Conservation (phyloP, 169 alveolate species). For the Eimeria necatrix region DNA sequence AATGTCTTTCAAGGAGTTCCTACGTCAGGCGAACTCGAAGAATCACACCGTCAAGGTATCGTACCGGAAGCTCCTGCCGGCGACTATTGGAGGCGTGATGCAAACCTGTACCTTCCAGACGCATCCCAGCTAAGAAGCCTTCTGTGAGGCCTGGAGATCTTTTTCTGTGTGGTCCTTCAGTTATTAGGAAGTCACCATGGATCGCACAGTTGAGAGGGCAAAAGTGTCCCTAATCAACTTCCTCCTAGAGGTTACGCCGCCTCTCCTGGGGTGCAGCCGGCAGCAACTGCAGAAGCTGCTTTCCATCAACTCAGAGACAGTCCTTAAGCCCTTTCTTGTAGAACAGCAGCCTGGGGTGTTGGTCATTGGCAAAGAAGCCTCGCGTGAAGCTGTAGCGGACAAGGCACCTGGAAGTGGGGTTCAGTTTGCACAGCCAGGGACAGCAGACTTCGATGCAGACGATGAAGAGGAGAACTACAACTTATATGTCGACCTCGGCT, state of each 20-base stretch:
- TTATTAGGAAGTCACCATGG: background rate
- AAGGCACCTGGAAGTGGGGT: conserved; percentile 41
- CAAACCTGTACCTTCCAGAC: background rate
- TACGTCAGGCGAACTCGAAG: too few species aligned
- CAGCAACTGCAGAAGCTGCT: conserved; percentile 87
- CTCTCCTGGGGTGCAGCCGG: conserved; percentile 89
- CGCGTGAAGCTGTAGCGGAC: background rate
- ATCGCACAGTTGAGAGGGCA: conserved; percentile 83
- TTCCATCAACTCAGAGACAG: conserved; percentile 85
- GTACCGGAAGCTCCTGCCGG: background rate
- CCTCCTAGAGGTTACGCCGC: conserved; percentile 89
- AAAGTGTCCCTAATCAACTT: conserved; percentile 88
- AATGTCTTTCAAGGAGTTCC: too few species aligned
- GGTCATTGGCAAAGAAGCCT: conserved; percentile 87
- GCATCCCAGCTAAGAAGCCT: background rate
- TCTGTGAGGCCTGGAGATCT: conserved; percentile 12
- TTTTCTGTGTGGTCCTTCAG: background rate
- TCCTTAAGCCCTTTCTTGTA: conserved; percentile 84
- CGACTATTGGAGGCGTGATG: conserved; percentile 9
- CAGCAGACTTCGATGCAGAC: conserved; percentile 43
- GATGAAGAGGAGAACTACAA: conserved; percentile 63
- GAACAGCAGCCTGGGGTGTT: conserved; percentile 87
- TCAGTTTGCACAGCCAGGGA: background rate
- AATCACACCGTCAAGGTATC: too few species aligned
- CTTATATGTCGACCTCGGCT: conserved; percentile 64